Conservation (phyloP, 2,329 filamentous ascomycete genomes). For the Conoideocrella luteorostrata region DNA sequence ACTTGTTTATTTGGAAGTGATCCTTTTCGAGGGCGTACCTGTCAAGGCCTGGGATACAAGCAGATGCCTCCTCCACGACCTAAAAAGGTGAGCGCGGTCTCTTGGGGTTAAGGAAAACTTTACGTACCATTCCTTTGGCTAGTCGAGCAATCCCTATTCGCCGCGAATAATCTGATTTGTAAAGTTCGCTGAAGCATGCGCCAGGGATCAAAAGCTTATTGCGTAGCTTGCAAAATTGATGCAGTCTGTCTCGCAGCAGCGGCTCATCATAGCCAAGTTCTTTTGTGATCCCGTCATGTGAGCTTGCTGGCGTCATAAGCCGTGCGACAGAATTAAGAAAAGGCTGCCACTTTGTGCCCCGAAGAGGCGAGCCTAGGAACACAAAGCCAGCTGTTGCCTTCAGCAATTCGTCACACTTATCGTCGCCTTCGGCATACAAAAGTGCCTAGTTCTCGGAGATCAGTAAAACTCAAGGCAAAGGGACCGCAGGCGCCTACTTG, state of each 20-base stretch:
- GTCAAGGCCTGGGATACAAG: too few relatives aligned
- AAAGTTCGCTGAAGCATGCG: constrained; percentile 13
- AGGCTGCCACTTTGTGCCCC: constrained; percentile 10
- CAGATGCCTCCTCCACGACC: too few relatives aligned
- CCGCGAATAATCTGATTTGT: constrained; percentile 13
- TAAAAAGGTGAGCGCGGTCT: too few relatives aligned
- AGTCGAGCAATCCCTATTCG: constrained; percentile 6
- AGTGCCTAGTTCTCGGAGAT: constrained; percentile 8
- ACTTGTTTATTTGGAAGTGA: too few relatives aligned
- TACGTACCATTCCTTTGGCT: too few relatives aligned
- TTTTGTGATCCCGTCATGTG: constrained; percentile 12
- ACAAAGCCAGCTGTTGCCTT: constrained; percentile 9
- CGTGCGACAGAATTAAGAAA: constrained; percentile 5
- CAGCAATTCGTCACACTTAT: constrained; percentile 7
- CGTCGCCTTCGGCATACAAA: constrained; percentile 10
- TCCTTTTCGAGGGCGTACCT: too few relatives aligned
- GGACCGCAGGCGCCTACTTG: constrained; percentile 8
- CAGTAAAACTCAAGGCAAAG: neutral
- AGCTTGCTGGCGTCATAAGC: constrained; percentile 10
- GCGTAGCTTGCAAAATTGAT: constrained; percentile 12
- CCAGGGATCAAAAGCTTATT: constrained; percentile 9
- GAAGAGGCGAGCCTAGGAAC: constrained; percentile 13
- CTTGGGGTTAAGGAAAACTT: too few relatives aligned
- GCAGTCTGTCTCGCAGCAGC: constrained; percentile 12
- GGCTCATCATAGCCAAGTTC: constrained; percentile 12